Conservation (phyloP, 768 basidiomycete species). For the Chiua virens region DNA sequence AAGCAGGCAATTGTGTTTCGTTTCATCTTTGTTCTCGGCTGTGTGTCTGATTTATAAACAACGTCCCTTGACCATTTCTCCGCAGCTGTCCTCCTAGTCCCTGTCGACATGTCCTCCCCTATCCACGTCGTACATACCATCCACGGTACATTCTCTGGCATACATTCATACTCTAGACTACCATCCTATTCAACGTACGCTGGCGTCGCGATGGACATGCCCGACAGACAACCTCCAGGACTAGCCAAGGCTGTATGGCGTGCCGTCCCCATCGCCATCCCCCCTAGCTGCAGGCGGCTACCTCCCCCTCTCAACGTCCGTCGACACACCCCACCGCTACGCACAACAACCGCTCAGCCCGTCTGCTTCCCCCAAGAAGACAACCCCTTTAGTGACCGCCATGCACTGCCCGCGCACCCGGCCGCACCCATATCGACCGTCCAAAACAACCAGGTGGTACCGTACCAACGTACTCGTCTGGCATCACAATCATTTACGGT, state of each 20-base stretch:
- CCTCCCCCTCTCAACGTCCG: slow-evolving; percentile 9
- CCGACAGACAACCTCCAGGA: slow-evolving; percentile 23
- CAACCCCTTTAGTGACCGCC: slow-evolving; percentile 28
- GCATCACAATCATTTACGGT: slow-evolving; percentile 28
- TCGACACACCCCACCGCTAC: slow-evolving; percentile 12
- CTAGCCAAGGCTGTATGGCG: slow-evolving; percentile 29
- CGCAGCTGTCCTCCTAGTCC: slow-evolving; percentile 10
- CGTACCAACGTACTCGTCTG: slow-evolving; percentile 28
- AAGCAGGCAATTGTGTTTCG: slow-evolving; percentile 13
- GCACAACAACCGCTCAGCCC: slow-evolving; percentile 16
- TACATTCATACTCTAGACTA: slow-evolving; percentile 23
- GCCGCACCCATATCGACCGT: neutral
- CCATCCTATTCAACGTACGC: slow-evolving; percentile 20
- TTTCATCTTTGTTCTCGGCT: slow-evolving; percentile 20
- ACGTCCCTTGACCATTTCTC: neutral
- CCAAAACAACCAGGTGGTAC: slow-evolving; percentile 10
- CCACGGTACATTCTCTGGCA: slow-evolving; percentile 32
- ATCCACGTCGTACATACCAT: slow-evolving; percentile 32
- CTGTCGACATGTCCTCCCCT: slow-evolving; percentile 26
- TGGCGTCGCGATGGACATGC: slow-evolving; percentile 24
- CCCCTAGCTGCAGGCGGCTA: slow-evolving; percentile 31
- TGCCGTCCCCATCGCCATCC: slow-evolving; percentile 14
- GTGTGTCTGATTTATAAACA: slow-evolving; percentile 21
- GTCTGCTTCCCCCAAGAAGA: slow-evolving; percentile 20
- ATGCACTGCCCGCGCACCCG: slow-evolving; percentile 11